These are phyloP conservation scores for Cryptosporidium viatorum DNA, from an alignment of 169 alveolate genomes.

Conservation along the genomic window DNA sequence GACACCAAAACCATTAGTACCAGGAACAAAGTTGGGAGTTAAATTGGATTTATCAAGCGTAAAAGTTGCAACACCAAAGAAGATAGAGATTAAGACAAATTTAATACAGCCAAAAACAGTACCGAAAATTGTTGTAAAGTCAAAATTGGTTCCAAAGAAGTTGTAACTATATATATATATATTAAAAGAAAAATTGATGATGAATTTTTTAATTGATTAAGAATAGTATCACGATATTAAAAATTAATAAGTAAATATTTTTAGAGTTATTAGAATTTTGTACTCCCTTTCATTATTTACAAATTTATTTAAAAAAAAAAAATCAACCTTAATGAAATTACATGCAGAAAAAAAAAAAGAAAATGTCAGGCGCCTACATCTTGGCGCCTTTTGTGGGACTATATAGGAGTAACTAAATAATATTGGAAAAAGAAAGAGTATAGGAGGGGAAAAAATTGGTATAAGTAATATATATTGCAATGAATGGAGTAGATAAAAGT, in stretches of 20 bases:
- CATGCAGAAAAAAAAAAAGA: background rate
- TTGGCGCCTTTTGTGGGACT: slow-evolving; percentile 12
- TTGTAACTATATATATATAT: background rate
- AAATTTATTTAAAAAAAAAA: too few species aligned
- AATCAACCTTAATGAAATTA: background rate
- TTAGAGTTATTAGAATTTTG: background rate
- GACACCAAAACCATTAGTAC: background rate
- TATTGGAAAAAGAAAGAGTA: background rate
- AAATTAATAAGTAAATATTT: too few species aligned
- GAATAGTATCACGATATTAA: too few species aligned
- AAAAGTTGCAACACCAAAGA: slow-evolving; percentile 33
- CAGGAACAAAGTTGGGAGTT: background rate
- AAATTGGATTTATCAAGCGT: slow-evolving; percentile 50
- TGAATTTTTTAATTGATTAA: too few species aligned
- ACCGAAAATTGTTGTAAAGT: slow-evolving; percentile 21
- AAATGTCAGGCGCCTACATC: background rate
- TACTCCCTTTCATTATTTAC: background rate
- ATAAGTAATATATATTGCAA: background rate
- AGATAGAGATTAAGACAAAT: slow-evolving; percentile 48
- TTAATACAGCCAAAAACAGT: slow-evolving; percentile 46
- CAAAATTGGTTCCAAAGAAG: slow-evolving; percentile 52
- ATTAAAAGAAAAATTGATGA: background rate
- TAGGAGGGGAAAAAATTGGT: background rate
- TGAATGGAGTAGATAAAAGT: slow-evolving; percentile 62
- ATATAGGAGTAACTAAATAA: background rate